Conservation (phyloP, 352 stramenopile genomes). For the Pythium periplocum region DNA sequence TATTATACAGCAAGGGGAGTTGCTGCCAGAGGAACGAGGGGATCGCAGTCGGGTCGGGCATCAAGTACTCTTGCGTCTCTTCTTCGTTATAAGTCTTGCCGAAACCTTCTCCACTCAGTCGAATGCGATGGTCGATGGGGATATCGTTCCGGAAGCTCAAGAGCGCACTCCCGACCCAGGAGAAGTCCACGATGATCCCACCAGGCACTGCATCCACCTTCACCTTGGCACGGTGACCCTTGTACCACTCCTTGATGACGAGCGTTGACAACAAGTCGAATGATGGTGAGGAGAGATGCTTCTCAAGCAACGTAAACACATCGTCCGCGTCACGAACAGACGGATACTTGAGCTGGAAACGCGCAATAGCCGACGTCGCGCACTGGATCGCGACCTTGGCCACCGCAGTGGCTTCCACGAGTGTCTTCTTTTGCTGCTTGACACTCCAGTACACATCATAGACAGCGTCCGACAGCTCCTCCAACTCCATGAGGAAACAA, state of each 20-base stretch:
- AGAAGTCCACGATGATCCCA: background rate
- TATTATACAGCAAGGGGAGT: slow-evolving; percentile 1
- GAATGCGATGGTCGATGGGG: background rate
- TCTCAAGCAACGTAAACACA: slow-evolving; percentile 3
- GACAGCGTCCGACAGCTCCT: slow-evolving; percentile 6
- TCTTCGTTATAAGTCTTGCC: slow-evolving; percentile 4
- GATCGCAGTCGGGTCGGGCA: background rate
- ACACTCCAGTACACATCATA: slow-evolving; percentile 22
- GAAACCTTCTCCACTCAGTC: slow-evolving; percentile 14
- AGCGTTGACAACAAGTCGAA: background rate
- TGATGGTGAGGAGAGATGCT: background rate
- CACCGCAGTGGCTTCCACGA: slow-evolving; percentile 28
- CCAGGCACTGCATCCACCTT: background rate
- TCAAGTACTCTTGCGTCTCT: background rate
- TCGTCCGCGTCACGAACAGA: slow-evolving; percentile 14
- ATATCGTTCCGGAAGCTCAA: background rate
- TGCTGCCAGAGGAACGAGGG: slow-evolving; percentile 6
- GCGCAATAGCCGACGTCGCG: slow-evolving; percentile 10
- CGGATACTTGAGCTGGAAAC: slow-evolving; percentile 17
- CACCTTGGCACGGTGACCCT: background rate
- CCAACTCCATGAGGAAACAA: slow-evolving; percentile 23
- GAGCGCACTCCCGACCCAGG: background rate
- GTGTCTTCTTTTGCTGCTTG: slow-evolving; percentile 25
- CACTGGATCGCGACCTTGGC: slow-evolving; percentile 20
- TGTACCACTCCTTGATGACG: slow-evolving; percentile 1